Evolutionary conservation across 768 basidiomycete species (phyloP).

Genomic region (Agaricus sinodeliciosus): DNA sequence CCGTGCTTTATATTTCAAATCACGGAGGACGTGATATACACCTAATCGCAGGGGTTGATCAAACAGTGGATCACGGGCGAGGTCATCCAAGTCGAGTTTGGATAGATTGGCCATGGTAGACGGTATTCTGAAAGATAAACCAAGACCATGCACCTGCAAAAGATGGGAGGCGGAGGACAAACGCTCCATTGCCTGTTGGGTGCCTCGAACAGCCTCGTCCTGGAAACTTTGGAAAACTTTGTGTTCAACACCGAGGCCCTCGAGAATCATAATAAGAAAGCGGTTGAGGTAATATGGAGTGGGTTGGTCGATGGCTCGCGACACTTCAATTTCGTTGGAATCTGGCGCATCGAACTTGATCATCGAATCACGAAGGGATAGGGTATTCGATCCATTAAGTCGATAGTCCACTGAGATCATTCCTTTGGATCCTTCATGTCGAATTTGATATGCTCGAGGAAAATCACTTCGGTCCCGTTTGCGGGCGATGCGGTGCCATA

Average conservation of each 20-base stretch:
- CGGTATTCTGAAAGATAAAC: constrained; percentile 44
- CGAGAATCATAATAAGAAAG: constrained; percentile 59
- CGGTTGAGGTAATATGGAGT: constrained; percentile 51
- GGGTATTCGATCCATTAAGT: constrained; percentile 34
- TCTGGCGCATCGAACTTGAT: constrained; percentile 53
- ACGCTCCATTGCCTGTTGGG: constrained; percentile 32
- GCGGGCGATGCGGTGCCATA: constrained; percentile 32
- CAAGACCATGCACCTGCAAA: constrained; percentile 51
- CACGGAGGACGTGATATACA: constrained; percentile 52
- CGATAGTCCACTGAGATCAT: constrained; percentile 51
- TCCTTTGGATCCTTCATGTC: constrained; percentile 59
- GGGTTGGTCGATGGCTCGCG: constrained; percentile 53
- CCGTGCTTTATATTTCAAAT: constrained; percentile 57
- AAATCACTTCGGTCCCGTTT: constrained; percentile 23
- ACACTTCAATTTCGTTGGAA: constrained; percentile 52
- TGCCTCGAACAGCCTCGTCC: constrained; percentile 39
- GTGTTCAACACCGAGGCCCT: constrained; percentile 50
- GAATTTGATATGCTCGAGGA: constrained; percentile 51
- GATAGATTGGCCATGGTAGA: constrained; percentile 42
- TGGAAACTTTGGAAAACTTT: constrained; percentile 48
- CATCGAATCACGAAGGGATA: constrained; percentile 55
- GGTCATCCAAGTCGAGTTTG: constrained; percentile 35
- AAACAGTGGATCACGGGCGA: constrained; percentile 38
- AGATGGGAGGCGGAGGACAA: constrained; percentile 38
- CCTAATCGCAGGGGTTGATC: constrained; percentile 43